Evolutionary conservation across 2,329 filamentous ascomycete species (phyloP).

Genomic region (Daldinia sp.): DNA sequence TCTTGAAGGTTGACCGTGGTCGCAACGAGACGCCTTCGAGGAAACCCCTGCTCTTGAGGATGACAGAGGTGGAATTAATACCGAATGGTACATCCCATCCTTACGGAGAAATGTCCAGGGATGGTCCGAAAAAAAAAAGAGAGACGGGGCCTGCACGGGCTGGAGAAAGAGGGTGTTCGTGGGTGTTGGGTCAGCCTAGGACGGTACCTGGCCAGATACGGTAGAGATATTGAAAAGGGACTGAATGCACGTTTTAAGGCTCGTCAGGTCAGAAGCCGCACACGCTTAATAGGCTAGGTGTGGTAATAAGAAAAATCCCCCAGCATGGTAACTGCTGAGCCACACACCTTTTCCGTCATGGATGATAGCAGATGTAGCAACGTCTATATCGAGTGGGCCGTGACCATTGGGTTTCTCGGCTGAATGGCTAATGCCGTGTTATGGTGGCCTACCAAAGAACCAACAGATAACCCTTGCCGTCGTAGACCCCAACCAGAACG

Average conservation of each 20-base stretch:
- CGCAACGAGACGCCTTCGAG: constrained; percentile 52
- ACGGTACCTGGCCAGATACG: constrained; percentile 53
- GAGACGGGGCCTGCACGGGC: constrained; percentile 54
- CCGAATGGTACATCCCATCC: constrained; percentile 53
- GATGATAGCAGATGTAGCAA: constrained; percentile 47
- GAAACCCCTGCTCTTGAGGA: constrained; percentile 53
- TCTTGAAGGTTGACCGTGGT: constrained; percentile 51
- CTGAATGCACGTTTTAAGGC: constrained; percentile 48
- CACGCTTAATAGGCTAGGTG: constrained; percentile 45
- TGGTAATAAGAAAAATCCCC: constrained; percentile 43
- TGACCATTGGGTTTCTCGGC: constrained; percentile 54
- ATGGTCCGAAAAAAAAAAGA: constrained; percentile 53
- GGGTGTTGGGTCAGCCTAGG: constrained; percentile 45
- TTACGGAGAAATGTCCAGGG: constrained; percentile 58
- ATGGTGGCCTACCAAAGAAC: constrained; percentile 49
- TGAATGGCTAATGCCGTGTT: constrained; percentile 60
- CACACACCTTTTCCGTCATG: constrained; percentile 49
- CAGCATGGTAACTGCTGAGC: constrained; percentile 50
- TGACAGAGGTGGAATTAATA: constrained; percentile 59
- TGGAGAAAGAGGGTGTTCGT: constrained; percentile 44
- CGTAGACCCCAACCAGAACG: constrained; percentile 46
- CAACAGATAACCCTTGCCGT: constrained; percentile 47
- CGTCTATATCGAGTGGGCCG: constrained; percentile 50
- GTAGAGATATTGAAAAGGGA: constrained; percentile 51
- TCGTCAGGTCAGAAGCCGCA: constrained; percentile 49